phyloP scores from a whole-genome alignment of 2,329 filamentous ascomycete genomes.

The Claviceps pusilla region DNA sequence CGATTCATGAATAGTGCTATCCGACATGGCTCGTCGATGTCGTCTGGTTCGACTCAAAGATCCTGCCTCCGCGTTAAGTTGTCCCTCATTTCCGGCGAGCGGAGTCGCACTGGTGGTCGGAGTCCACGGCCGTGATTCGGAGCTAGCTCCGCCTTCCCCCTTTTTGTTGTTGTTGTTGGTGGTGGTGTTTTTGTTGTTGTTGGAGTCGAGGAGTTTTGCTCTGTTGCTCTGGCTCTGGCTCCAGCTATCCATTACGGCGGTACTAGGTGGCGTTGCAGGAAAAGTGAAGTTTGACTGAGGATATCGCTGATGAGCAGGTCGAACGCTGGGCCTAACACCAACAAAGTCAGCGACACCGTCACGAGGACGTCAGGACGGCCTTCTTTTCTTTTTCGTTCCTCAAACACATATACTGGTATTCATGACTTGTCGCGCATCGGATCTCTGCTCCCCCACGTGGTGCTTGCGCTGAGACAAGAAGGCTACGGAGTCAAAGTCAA shows the following conservation, averaged over 20 bases:
- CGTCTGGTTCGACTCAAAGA: conserved; percentile 14
- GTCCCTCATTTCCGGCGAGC: conserved; percentile 18
- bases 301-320: conserved; percentile 45
- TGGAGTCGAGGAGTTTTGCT: conserved; percentile 11
- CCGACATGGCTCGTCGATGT: conserved; percentile 55
- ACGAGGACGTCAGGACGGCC: neutral
- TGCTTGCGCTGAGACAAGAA: too few species aligned
- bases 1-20: conserved; percentile 60
- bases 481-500: neutral
- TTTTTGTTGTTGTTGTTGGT: conserved; percentile 4
- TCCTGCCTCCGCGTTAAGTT: conserved; percentile 17
- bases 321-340: conserved; percentile 39
- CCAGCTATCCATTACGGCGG: conserved; percentile 32
- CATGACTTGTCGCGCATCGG: neutral
- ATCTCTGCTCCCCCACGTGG: neutral
- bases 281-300: conserved; percentile 47
- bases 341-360: conserved; percentile 10
- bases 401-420: too few species aligned
- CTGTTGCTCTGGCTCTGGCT: conserved; percentile 29
- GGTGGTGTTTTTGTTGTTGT: neutral
- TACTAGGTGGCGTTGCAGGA: conserved; percentile 44
- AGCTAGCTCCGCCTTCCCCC: neutral
- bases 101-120: conserved; percentile 25
- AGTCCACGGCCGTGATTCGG: conserved; percentile 20
- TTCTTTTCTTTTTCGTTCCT: too few species aligned